Conservation (phyloP, 805 yeast genomes). For the Candida sphagnicola region DNA sequence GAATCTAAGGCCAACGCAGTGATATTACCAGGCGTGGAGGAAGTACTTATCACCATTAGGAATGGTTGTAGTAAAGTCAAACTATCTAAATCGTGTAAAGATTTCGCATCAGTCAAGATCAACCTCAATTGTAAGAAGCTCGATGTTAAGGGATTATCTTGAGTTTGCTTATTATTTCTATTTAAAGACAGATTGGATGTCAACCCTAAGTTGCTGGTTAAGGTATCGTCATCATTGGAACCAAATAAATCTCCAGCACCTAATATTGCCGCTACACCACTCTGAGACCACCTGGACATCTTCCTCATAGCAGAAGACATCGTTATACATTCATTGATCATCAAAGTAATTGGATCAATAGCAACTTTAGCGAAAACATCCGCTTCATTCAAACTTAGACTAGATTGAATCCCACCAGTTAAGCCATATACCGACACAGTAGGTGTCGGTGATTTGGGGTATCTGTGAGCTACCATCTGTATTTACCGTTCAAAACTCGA, state of each 20-base stretch:
- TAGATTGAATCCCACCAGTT: conserved; percentile 3
- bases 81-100: conserved; percentile 58
- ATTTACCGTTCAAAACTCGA: neutral
- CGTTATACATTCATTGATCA: conserved; percentile 83
- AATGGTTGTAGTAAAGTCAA: conserved; percentile 83
- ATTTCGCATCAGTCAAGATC: conserved; percentile 54
- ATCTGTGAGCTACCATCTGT: neutral
- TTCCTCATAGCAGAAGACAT: conserved; percentile 89
- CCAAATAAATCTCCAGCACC: conserved; percentile 60
- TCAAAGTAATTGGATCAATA: conserved; percentile 75
- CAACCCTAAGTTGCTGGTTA: conserved; percentile 21
- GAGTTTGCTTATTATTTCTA: conserved; percentile 4
- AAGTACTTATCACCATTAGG: conserved; percentile 73
- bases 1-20: conserved; percentile 80
- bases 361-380: conserved; percentile 23
- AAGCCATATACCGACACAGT: conserved; percentile 1
- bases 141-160: conserved; percentile 59
- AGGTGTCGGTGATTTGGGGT: conserved; percentile 4
- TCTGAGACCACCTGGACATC: conserved; percentile 58
- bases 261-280: conserved; percentile 80
- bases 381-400: conserved; percentile 2
- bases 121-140: conserved; percentile 77
- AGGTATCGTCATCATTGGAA: conserved; percentile 31
- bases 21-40: conserved; percentile 80
- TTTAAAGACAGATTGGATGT: conserved; percentile 11